phyloP scores from a whole-genome alignment of 192 early-diverging fungal genomes.

The Mortierella antarctica region DNA sequence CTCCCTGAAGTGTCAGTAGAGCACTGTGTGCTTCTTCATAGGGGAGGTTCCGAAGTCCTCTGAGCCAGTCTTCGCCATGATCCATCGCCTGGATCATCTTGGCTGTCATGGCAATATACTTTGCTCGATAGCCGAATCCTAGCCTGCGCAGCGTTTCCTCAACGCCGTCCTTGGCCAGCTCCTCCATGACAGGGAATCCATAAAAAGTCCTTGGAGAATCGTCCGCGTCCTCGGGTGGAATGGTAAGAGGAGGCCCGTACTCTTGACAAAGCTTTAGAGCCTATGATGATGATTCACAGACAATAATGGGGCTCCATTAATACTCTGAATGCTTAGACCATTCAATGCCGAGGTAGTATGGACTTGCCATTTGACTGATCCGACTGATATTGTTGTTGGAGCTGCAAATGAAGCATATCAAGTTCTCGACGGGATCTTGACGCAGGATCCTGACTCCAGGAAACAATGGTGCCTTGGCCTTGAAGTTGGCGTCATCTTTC shows the following conservation, averaged over 20 bases:
- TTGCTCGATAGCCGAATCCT: constrained; percentile 97
- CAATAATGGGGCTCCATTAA: background rate
- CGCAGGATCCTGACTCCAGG: constrained; percentile 80
- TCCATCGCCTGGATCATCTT: constrained; percentile 56
- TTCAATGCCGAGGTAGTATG: background rate
- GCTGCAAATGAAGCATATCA: constrained; percentile 93
- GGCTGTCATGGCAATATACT: constrained; percentile 86
- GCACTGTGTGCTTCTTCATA: constrained; percentile 70
- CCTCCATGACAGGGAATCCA: constrained; percentile 74
- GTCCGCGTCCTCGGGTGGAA: constrained; percentile 3
- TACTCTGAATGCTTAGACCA: background rate
- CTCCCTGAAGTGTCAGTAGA: constrained; percentile 80
- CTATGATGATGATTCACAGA: constrained; percentile 32
- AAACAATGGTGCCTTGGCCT: constrained; percentile 60
- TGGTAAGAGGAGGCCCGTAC: constrained; percentile 57
- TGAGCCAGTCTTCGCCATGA: constrained; percentile 70
- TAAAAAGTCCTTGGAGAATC: constrained; percentile 57
- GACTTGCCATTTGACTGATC: constrained; percentile 84
- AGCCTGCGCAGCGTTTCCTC: constrained; percentile 75
- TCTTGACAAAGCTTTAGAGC: constrained; percentile 59
- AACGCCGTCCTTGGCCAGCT: constrained; percentile 64
- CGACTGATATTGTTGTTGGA: constrained; percentile 95
- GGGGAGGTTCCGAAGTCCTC: constrained; percentile 61
- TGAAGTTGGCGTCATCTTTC: constrained; percentile 74
- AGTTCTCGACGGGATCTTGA: constrained; percentile 89